Evolutionary conservation across 2,329 filamentous ascomycete species (phyloP), one percentile per base, ranked within the genome.

Genomic region (Gnomoniopsis smithogilvyi): DNA sequence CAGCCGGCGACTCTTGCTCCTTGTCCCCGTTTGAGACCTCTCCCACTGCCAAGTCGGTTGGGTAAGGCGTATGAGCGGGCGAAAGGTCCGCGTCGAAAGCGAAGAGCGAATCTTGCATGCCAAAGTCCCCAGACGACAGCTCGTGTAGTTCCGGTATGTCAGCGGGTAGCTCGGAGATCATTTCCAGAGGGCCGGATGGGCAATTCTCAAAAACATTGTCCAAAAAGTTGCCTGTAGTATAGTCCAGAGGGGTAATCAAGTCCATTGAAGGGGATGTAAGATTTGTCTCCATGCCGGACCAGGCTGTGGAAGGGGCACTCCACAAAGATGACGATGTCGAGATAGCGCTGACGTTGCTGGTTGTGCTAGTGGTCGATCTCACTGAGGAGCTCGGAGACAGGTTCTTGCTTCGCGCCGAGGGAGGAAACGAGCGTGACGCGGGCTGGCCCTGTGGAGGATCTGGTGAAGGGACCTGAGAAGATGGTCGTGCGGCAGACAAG

Each of bases 251-350:
- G 54, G 70, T 74, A 33, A 70, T 63, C 30, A 75, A 68, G 22
- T 72, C 72, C 43, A 77, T 78, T 34, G 74, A 70, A 1, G 80
- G 78, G 19, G 80, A 81, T 6, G 77, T 77, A 64, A 80, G 67
- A 56, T 69, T 70, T 1, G 78, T 79, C 55, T 79, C 74, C 36
- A 75, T 67, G 3, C 70, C 74, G 11, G 74, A 73, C 17, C 66
- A 69, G 63, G 73, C 71, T 12, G 75, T 74, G 72, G 78, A 80
- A 14, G 67, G 65, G 6, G 67, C 68, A 51, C 74, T 76, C 70
- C 72, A 80, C 33, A 73, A 73, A 10, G 80, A 82, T 41, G 77
- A 68, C 11, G 80, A 78, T 7, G 80, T 82, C 54, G 82, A 73
- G 33, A 75, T 62, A 58, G 71, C 74, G 57, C 70, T 74, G 49